Evolutionary conservation across 805 yeast genomes (phyloP).

Genomic region (baker's yeast (Saccharomyces cerevisiae)): DNA sequence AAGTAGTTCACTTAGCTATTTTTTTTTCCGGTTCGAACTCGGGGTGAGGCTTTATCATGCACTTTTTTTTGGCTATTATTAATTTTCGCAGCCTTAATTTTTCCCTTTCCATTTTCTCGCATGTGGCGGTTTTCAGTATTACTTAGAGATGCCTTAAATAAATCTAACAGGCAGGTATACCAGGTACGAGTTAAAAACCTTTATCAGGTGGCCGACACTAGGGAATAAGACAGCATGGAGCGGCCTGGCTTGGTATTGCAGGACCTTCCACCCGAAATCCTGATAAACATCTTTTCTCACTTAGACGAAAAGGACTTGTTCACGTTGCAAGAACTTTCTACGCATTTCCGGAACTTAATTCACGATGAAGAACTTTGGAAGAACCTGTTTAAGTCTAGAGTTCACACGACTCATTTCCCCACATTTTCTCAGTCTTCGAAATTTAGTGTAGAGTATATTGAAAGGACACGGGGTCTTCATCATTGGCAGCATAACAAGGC

Average conservation of each 20-base stretch:
- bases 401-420: constrained; percentile 29
- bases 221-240: background rate
- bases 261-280: constrained; percentile 60
- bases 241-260: constrained; percentile 69
- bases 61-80: background rate
- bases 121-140: background rate
- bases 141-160: background rate
- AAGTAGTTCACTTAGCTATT: background rate
- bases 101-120: background rate
- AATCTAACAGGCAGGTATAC: background rate
- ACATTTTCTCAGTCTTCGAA: constrained; percentile 30
- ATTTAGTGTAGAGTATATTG: constrained; percentile 31
- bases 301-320: constrained; percentile 32
- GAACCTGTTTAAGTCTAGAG: constrained; percentile 28
- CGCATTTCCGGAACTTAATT: constrained; percentile 23
- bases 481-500: constrained; percentile 32
- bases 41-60: background rate
- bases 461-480: constrained; percentile 22
- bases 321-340: constrained; percentile 28
- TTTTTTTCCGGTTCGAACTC: background rate
- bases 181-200: background rate
- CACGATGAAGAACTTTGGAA: constrained; percentile 39
- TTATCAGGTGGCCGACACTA: background rate
- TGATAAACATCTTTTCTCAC: constrained; percentile 31
- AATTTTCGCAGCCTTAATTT: background rate